A percentile compares a stretch with the other conserved stretches of the same genome.
phyloP scores from a whole-genome alignment of 148 eudicot species.

The Heliosperma pusillum region DNA sequence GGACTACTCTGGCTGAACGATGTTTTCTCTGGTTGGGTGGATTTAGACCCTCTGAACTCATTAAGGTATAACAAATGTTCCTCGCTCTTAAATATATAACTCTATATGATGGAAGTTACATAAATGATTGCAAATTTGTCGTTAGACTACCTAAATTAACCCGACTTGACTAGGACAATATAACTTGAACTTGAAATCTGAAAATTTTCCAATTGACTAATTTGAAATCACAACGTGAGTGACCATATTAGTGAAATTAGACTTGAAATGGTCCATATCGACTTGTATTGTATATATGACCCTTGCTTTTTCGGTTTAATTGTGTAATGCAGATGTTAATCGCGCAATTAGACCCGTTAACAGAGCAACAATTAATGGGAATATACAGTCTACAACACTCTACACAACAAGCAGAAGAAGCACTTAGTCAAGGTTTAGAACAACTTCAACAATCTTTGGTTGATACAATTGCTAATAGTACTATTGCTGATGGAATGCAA shows the following conservation, averaged over 20 bases:
- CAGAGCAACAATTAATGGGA: slow-evolving; percentile 82
- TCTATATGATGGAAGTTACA: too few relatives aligned
- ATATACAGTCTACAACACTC: slow-evolving; percentile 81
- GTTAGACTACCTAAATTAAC: too few relatives aligned
- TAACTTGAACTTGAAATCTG: too few relatives aligned
- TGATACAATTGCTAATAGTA: slow-evolving; percentile 60
- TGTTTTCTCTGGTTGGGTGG: slow-evolving; percentile 99
- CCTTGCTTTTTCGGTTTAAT: neutral
- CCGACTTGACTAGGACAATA: too few relatives aligned
- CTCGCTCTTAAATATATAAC: too few relatives aligned
- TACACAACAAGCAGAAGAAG: slow-evolving; percentile 91
- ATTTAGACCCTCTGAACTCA: slow-evolving; percentile 91
- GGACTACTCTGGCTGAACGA: slow-evolving; percentile 95
- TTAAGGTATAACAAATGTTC: slow-evolving; percentile 51
- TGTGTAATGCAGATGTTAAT: slow-evolving; percentile 54
- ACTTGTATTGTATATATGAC: neutral
- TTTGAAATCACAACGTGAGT: neutral
- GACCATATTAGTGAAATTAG: neutral
- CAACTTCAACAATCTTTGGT: slow-evolving; percentile 80
- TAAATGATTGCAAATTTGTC: too few relatives aligned
- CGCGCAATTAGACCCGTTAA: slow-evolving; percentile 68
- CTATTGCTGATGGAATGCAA: slow-evolving; percentile 72
- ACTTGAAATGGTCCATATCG: neutral
- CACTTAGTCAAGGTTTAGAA: slow-evolving; percentile 77
- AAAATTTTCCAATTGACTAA: too few relatives aligned